Evolutionary conservation across 2,329 filamentous ascomycete genomes (phyloP), one percentile per base, ranked within the genome.

Genomic region (Emergomyces pasteurianus): DNA sequence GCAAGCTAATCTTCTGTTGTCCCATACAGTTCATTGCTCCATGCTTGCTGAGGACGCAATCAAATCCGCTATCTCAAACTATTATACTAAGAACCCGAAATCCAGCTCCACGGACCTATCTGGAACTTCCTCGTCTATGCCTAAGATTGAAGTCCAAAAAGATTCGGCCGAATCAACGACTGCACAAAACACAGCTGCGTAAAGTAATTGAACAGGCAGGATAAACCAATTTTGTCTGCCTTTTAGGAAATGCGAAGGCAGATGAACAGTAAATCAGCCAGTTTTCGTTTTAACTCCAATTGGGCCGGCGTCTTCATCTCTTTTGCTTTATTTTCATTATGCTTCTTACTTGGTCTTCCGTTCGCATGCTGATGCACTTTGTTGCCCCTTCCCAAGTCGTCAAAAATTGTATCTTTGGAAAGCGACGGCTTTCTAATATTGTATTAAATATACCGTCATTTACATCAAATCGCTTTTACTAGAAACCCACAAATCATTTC

Each of bases 1-100:
- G 23, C 12, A 14, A 31, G 34, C 40, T 58, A 23, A 60, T 16
- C 57, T 60, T 55, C 60, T 34, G 10, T 58, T 47, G 36, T 50
- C 21, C 26, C 43, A 26, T 8, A 66, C 69, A 89, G 87, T 94
- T 55, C 90, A 95, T 76, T 95, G 90, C 81, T 92, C 88, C 58
- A 94, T 95, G 88, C 82, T 95, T 66, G 90, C 90, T 16, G 90
- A 95, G 75, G 90, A 95, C 72, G 90, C 90, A 65, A 95, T 95
- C 82, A 94, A 94, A 77, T 90, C 88, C 43, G 90, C 90, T 67
- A 94, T 95, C 71, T 87, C 85, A 65, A 90, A 95, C 75, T 95
- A 94, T 80, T 90, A 92, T 79, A 89, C 85, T 71, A 94, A 95
- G 82, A 94, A 95, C 78, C 89, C 90, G 62, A 85, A 87, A 64